Conservation (phyloP, 805 yeast species). For the Wickerhamiella kurtzmanii region DNA sequence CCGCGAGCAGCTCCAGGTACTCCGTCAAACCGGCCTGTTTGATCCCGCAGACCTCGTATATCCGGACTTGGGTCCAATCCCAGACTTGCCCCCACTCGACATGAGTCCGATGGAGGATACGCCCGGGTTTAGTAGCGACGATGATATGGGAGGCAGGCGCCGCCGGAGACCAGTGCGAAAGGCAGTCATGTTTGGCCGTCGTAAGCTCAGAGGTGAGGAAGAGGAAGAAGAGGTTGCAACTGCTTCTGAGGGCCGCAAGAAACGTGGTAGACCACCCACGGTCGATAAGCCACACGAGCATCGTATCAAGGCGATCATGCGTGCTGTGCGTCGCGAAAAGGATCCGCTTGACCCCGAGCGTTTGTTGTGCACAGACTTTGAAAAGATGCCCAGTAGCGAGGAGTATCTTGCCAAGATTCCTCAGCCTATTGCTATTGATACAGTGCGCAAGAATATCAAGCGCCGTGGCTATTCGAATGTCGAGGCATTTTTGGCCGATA, state of each 20-base stretch:
- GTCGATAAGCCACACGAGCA: constrained; percentile 87
- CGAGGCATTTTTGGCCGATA: constrained; percentile 63
- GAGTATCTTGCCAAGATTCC: constrained; percentile 35
- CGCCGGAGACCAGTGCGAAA: constrained; percentile 20
- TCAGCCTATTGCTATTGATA: constrained; percentile 31
- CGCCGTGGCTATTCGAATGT: constrained; percentile 69
- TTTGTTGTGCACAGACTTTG: constrained; percentile 49
- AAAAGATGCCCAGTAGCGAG: constrained; percentile 54
- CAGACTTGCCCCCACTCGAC: neutral
- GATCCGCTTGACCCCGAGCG: constrained; percentile 32
- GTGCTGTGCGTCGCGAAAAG: constrained; percentile 63
- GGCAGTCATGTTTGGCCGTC: constrained; percentile 14
- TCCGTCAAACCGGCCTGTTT: constrained; percentile 31
- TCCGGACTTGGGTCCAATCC: constrained; percentile 56
- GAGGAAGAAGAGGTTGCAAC: constrained; percentile 23
- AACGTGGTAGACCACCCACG: constrained; percentile 83
- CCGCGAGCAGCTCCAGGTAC: constrained; percentile 35
- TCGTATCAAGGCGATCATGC: constrained; percentile 73
- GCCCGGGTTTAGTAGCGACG: constrained; percentile 10
- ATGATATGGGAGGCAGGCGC: constrained; percentile 19
- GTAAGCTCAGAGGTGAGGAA: constrained; percentile 18
- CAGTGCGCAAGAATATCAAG: constrained; percentile 66
- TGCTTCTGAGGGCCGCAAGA: constrained; percentile 34
- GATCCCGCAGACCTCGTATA: constrained; percentile 30
- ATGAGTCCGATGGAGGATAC: neutral